phyloP scores from a whole-genome alignment of 2,329 filamentous ascomycete genomes.

The Curvularia spicifera region DNA sequence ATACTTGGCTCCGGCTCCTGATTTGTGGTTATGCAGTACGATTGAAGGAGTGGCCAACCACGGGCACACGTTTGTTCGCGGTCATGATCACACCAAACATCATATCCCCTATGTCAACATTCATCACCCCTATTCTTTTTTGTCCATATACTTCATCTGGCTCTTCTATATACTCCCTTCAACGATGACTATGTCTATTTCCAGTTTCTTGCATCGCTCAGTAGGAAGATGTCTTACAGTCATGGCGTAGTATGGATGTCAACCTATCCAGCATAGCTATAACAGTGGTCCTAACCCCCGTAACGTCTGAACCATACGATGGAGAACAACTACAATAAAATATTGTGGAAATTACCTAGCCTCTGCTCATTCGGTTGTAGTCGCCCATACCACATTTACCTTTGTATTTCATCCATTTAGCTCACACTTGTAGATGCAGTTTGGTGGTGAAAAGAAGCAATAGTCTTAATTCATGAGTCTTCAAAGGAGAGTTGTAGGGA shows the following conservation, averaged over 20 bases:
- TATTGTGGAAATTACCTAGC: neutral
- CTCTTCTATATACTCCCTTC: neutral
- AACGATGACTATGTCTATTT: neutral
- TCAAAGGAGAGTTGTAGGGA: constrained; percentile 26
- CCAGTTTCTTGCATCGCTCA: neutral
- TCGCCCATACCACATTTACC: neutral
- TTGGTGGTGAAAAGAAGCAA: neutral
- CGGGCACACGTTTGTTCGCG: neutral
- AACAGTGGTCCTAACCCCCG: neutral
- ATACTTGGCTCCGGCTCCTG: neutral
- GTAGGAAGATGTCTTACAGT: neutral
- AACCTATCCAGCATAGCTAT: neutral
- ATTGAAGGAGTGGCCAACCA: neutral
- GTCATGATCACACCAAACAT: neutral
- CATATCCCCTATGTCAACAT: neutral
- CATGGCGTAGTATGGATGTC: neutral
- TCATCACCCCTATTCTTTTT: neutral
- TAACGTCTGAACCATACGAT: neutral
- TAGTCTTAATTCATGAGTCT: constrained; percentile 28
- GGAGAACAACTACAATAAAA: neutral
- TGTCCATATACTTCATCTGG: neutral
- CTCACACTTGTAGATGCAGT: no score
- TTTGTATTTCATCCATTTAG: neutral
- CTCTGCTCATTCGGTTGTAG: neutral
- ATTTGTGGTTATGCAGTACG: neutral